Conservation (phyloP, 257 asterid genomes). For the Handroanthus guayacan region DNA sequence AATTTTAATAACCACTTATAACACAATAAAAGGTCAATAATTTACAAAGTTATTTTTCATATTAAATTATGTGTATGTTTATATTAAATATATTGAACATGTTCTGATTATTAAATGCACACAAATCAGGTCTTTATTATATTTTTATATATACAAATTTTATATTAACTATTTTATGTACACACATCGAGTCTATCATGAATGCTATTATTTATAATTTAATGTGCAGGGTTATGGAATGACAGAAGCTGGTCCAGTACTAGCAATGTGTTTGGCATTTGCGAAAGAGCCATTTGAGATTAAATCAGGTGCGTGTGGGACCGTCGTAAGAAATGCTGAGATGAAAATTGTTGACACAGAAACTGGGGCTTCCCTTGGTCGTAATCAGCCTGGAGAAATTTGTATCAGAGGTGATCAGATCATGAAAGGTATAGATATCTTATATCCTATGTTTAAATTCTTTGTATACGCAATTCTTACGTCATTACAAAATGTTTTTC, state of each 20-base stretch:
- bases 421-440: slow-evolving; percentile 74
- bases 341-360: slow-evolving; percentile 84
- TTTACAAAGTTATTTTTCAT: too few relatives aligned
- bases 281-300: slow-evolving; percentile 84
- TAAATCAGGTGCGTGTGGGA: slow-evolving; percentile 92
- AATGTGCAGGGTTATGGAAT: slow-evolving; percentile 83
- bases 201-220: too few relatives aligned
- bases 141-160: too few relatives aligned
- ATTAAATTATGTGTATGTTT: too few relatives aligned
- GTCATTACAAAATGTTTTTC: not conserved
- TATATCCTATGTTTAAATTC: too few relatives aligned
- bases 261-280: slow-evolving; percentile 90
- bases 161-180: too few relatives aligned
- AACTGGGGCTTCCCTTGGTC: slow-evolving; percentile 66
- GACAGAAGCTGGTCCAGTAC: slow-evolving; percentile 97
- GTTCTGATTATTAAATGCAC: too few relatives aligned
- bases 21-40: too few relatives aligned
- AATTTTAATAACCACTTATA: too few relatives aligned
- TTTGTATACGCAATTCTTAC: not conserved
- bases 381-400: slow-evolving; percentile 85
- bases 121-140: too few relatives aligned
- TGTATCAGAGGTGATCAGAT: slow-evolving; percentile 91
- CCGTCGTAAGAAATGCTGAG: slow-evolving; percentile 89
- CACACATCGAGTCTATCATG: too few relatives aligned
- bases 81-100: too few relatives aligned